phyloP scores from a whole-genome alignment of 2,329 filamentous ascomycete species.

The Ceratocystiopsis sp. region DNA sequence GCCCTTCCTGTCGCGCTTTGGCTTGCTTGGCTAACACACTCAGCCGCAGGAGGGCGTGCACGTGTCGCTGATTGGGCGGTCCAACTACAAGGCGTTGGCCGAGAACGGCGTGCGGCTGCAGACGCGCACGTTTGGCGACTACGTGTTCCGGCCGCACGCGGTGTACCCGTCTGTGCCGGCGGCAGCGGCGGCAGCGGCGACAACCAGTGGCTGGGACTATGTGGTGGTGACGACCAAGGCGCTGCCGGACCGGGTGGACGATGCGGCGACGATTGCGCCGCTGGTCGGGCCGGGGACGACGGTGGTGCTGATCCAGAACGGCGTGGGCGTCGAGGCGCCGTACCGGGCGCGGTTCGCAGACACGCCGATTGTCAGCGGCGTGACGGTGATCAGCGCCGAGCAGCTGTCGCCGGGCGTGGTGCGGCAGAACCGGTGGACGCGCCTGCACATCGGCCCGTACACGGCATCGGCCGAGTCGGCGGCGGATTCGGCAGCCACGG shows the following conservation, averaged over 20 bases:
- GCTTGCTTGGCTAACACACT: neutral
- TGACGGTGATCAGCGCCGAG: slow-evolving; percentile 52
- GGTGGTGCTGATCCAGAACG: slow-evolving; percentile 55
- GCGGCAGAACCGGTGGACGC: slow-evolving; percentile 56
- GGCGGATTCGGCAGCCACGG: neutral
- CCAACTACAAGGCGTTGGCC: slow-evolving; percentile 51
- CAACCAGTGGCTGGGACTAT: slow-evolving; percentile 29
- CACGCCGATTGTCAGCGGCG: slow-evolving; percentile 46
- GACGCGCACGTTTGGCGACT: slow-evolving; percentile 51
- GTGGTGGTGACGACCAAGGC: slow-evolving; percentile 57
- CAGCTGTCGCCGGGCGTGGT: slow-evolving; percentile 46
- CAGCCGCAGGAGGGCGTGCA: slow-evolving; percentile 33
- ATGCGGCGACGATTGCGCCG: slow-evolving; percentile 42
- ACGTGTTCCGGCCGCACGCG: slow-evolving; percentile 42
- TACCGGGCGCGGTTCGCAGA: slow-evolving; percentile 44
- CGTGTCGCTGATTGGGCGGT: slow-evolving; percentile 56
- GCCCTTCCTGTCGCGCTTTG: neutral
- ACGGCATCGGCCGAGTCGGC: slow-evolving; percentile 20
- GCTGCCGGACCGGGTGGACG: slow-evolving; percentile 44
- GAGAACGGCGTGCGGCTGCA: slow-evolving; percentile 43
- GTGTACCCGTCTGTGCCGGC: slow-evolving; percentile 39
- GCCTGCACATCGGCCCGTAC: slow-evolving; percentile 53
- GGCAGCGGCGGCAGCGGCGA: slow-evolving; percentile 2
- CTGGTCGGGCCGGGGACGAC: slow-evolving; percentile 35
- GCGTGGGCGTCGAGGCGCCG: slow-evolving; percentile 51